Evolutionary conservation across 208 protist species (phyloP).

Genomic region (Acanthamoeba triangularis): DNA sequence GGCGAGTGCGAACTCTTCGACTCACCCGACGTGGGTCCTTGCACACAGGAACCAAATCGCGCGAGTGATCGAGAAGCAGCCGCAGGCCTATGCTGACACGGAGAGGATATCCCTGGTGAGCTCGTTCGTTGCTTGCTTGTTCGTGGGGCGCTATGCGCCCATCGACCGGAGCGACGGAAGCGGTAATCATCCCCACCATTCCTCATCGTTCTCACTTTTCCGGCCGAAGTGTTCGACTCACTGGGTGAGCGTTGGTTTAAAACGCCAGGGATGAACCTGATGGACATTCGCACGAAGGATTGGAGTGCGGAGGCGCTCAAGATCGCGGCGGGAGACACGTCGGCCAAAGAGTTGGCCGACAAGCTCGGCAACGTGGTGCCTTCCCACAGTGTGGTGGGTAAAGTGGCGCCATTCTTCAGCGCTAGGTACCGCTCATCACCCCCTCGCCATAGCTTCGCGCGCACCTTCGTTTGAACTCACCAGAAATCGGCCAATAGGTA

Average conservation of each 20-base stretch:
- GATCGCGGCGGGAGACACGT: not conserved
- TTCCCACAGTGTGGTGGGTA: slow-evolving; percentile 55
- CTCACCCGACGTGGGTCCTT: not conserved
- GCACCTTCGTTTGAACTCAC: not conserved
- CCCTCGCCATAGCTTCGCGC: not conserved
- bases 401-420: slow-evolving; percentile 77
- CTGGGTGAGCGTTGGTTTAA: not conserved
- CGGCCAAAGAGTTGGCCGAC: not conserved
- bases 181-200: slow-evolving; percentile 3
- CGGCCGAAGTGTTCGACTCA: not conserved
- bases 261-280: slow-evolving; percentile 85
- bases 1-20: not conserved
- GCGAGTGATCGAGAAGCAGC: slow-evolving; percentile 64
- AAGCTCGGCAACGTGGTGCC: slow-evolving; percentile 72
- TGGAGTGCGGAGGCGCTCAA: slow-evolving; percentile 76
- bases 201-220: not conserved
- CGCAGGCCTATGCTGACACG: slow-evolving; percentile 36
- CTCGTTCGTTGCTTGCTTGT: slow-evolving; percentile 85
- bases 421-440: not conserved
- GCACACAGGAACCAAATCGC: slow-evolving; percentile 81
- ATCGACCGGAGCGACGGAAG: slow-evolving; percentile 86
- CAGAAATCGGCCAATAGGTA: not conserved
- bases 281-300: slow-evolving; percentile 83
- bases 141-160: slow-evolving; percentile 83
- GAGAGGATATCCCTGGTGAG: slow-evolving; percentile 87